phyloP scores from a whole-genome alignment of 257 asterid genomes.

The Solanum stenotomum region DNA sequence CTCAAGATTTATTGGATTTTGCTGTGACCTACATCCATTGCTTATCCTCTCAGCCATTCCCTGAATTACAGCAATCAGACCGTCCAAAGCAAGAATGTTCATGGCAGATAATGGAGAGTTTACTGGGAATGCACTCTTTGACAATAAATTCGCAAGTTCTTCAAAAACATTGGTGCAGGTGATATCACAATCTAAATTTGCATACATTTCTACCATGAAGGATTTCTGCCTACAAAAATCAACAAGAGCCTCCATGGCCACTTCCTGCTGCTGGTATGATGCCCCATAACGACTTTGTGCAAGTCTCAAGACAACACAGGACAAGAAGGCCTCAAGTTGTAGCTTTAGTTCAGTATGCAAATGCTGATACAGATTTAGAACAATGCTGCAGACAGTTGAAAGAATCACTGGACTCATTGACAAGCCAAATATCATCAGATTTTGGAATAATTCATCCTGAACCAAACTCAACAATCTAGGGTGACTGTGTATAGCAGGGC shows the following conservation, averaged over 20 bases:
- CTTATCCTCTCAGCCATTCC: slow-evolving; percentile 99
- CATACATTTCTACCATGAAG: slow-evolving; percentile 90
- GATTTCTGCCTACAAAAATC: slow-evolving; percentile 90
- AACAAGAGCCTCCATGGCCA: slow-evolving; percentile 92
- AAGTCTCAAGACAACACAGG: slow-evolving; percentile 89
- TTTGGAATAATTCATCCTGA: slow-evolving; percentile 85
- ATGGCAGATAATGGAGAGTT: slow-evolving; percentile 84
- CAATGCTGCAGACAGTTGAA: slow-evolving; percentile 89
- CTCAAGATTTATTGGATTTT: slow-evolving; percentile 45
- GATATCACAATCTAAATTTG: slow-evolving; percentile 91
- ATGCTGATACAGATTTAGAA: slow-evolving; percentile 78
- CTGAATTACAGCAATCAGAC: slow-evolving; percentile 91
- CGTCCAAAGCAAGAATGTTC: slow-evolving; percentile 98
- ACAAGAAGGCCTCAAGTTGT: slow-evolving; percentile 90
- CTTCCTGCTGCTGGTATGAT: slow-evolving; percentile 96
- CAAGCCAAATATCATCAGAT: slow-evolving; percentile 85
- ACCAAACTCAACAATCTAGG: slow-evolving; percentile 82
- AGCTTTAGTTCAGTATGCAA: slow-evolving; percentile 78
- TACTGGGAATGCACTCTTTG: slow-evolving; percentile 94
- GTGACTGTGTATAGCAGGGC: slow-evolving; percentile 57
- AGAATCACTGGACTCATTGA: slow-evolving; percentile 85
- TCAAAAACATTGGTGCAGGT: slow-evolving; percentile 91
- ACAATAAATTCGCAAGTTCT: slow-evolving; percentile 83
- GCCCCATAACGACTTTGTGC: slow-evolving; percentile 89
- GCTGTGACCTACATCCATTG: slow-evolving; percentile 63